Evolutionary conservation across 495 filamentous ascomycete genomes (phyloP).

Genomic region (Pseudoneurospora amorphoporcata): DNA sequence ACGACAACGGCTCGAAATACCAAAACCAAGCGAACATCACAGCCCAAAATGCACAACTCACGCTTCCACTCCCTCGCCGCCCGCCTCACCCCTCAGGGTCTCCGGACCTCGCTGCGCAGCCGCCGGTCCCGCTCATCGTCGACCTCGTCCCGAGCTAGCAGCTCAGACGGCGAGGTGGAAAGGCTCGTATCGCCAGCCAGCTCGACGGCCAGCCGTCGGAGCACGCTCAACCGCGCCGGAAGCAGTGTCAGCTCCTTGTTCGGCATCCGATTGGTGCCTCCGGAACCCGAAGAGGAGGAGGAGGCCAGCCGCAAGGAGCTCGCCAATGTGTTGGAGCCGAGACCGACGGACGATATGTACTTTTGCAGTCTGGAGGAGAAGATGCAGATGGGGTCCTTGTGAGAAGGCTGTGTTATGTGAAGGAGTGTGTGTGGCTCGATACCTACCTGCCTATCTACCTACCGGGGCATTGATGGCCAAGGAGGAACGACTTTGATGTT

Average conservation of each 20-base stretch:
- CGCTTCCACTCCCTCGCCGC: conserved; percentile 42
- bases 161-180: conserved; percentile 16
- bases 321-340: conserved; percentile 39
- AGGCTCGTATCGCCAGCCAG: conserved; percentile 30
- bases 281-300: conserved; percentile 37
- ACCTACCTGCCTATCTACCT: neutral
- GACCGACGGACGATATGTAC: conserved; percentile 35
- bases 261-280: conserved; percentile 24
- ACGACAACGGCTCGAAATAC: neutral
- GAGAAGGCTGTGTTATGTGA: neutral
- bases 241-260: conserved; percentile 8
- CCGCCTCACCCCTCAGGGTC: conserved; percentile 32
- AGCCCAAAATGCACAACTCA: conserved; percentile 30
- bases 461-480: neutral
- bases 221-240: conserved; percentile 36
- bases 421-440: neutral
- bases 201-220: conserved; percentile 34
- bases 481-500: neutral
- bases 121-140: conserved; percentile 35
- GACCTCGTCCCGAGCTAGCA: conserved; percentile 25
- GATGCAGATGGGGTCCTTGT: conserved; percentile 39
- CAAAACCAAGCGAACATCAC: neutral
- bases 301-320: conserved; percentile 35
- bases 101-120: conserved; percentile 35
- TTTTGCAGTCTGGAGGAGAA: conserved; percentile 46